Evolutionary conservation across 1,139 yeast genomes (phyloP).

Genomic region (Meyerozyma guilliermondii): DNA sequence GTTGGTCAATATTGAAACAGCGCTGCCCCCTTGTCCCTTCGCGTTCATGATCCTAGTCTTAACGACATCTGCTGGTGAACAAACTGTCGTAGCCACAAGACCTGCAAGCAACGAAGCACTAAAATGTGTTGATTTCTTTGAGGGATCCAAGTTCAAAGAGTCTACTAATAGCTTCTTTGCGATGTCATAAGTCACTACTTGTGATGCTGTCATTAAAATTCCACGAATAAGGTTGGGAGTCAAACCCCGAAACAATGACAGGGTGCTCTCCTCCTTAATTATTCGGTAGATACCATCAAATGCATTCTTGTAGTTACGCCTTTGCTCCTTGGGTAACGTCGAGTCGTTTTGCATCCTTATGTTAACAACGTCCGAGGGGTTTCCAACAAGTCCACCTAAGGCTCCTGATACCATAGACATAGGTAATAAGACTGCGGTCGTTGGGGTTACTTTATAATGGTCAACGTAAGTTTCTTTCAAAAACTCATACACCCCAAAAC

Average conservation of each 20-base stretch:
- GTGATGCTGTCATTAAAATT: conserved; percentile 85
- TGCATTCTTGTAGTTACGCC: conserved; percentile 77
- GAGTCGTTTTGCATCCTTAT: conserved; percentile 91
- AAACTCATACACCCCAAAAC: conserved; percentile 80
- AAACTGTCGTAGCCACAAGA: conserved; percentile 81
- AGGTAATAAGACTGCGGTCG: conserved; percentile 51
- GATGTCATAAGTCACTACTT: conserved; percentile 82
- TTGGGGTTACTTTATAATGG: conserved; percentile 18
- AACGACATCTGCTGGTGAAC: conserved; percentile 90
- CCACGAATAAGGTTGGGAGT: conserved; percentile 78
- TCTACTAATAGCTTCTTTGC: conserved; percentile 61
- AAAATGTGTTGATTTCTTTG: conserved; percentile 68
- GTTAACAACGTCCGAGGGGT: conserved; percentile 84
- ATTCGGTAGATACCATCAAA: conserved; percentile 68
- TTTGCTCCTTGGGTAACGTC: conserved; percentile 55
- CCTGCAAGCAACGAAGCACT: conserved; percentile 76
- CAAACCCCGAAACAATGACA: conserved; percentile 68
- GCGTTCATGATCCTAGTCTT: conserved; percentile 84
- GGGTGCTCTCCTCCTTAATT: conserved; percentile 53
- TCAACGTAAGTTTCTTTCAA: conserved; percentile 54
- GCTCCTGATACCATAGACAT: conserved; percentile 83
- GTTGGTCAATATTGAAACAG: conserved; percentile 43
- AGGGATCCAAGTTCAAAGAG: conserved; percentile 48
- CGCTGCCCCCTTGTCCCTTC: conserved; percentile 46
- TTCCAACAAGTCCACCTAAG: conserved; percentile 79